A percentile compares a stretch with the other conserved stretches of the same genome.
Conservation (phyloP, 768 basidiomycete genomes). For the Filobasidium wieringae region DNA sequence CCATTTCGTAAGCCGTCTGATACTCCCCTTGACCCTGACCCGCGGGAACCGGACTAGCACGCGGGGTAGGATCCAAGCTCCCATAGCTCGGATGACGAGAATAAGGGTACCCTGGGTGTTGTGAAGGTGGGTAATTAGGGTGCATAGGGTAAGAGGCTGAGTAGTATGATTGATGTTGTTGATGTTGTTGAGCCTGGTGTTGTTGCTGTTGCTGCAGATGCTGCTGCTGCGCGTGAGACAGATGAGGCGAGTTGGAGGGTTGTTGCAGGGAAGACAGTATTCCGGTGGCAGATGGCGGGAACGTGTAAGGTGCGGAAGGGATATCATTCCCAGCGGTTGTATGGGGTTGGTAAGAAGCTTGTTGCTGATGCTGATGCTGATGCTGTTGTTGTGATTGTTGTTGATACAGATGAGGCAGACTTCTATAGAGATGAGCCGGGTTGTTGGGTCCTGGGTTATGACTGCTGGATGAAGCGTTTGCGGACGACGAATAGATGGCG, state of each 20-base stretch:
- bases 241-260: background rate
- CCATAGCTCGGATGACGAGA: background rate
- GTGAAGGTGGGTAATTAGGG: no score
- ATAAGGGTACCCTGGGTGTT: no score
- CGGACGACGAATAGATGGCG: no score
- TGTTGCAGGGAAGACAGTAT: background rate
- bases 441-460: no score
- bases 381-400: background rate
- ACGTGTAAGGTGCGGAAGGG: background rate
- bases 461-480: no score
- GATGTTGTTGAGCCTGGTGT: no score
- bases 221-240: no score
- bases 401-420: background rate
- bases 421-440: background rate
- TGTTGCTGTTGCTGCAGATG: no score
- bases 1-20: background rate
- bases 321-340: background rate
- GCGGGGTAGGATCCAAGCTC: background rate
- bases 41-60: no score
- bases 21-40: background rate
- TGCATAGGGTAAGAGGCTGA: no score
- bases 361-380: background rate
- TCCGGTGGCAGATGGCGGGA: background rate
- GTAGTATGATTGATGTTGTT: no score
- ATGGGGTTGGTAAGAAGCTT: background rate